Conservation (phyloP, 1,284 basidiomycete genomes). For the Prillingera fragicola region DNA sequence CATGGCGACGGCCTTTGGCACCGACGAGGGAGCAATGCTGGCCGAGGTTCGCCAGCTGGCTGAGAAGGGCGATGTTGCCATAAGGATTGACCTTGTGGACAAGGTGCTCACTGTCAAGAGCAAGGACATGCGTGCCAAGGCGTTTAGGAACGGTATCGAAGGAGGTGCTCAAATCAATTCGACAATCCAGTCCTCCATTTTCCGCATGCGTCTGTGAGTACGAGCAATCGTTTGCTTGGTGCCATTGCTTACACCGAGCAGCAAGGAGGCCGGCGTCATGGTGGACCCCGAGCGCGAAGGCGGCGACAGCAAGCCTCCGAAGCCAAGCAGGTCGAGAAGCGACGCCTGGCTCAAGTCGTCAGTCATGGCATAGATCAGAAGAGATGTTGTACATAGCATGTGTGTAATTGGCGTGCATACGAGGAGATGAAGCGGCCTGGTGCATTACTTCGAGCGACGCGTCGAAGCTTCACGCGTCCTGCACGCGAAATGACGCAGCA, state of each 20-base stretch:
- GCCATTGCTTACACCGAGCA: slow-evolving; percentile 7
- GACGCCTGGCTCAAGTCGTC: no score
- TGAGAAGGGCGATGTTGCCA: slow-evolving; percentile 23
- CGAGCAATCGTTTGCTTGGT: not conserved
- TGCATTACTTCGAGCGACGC: no score
- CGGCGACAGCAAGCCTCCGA: no score
- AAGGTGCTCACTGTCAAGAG: slow-evolving; percentile 26
- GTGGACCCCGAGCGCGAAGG: slow-evolving; percentile 32
- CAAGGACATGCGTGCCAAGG: slow-evolving; percentile 24
- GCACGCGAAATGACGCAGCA: no score
- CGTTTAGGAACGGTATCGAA: slow-evolving; percentile 23
- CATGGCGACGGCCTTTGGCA: slow-evolving; percentile 36
- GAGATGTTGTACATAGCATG: no score
- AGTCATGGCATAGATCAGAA: no score
- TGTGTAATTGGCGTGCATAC: no score
- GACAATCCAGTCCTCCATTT: slow-evolving; percentile 20
- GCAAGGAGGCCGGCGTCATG: slow-evolving; percentile 31
- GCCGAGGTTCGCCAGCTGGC: slow-evolving; percentile 28
- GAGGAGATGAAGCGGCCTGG: no score
- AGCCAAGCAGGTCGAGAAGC: no score
- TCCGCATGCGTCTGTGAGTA: slow-evolving; percentile 40
- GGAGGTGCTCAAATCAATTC: slow-evolving; percentile 21
- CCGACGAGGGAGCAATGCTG: slow-evolving; percentile 22
- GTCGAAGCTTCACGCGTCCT: no score
- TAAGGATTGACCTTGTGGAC: slow-evolving; percentile 41